Base-by-base conservation (phyloP, 2,329 filamentous ascomycete species). In the Xylariaceae sp. region DNA sequence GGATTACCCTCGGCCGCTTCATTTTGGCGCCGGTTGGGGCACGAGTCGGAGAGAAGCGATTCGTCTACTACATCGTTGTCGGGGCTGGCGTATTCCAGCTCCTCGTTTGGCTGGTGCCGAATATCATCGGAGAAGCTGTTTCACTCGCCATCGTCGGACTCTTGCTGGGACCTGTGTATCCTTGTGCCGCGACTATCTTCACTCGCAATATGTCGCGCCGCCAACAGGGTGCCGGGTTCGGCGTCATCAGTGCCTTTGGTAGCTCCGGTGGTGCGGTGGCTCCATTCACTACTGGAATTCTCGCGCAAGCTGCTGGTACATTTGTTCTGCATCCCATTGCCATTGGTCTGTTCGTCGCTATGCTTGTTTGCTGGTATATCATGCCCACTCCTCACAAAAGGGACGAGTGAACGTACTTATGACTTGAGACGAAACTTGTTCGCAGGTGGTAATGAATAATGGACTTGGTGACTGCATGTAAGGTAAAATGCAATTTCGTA, bases 31-130 rank as follows among this genome's bases (percentile, higher is more conserved):
- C 82, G 11, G 76, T 85, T 0, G 86, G 87, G 5, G 79, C 84
- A 48, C 77, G 75, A 34, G 68, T 92, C 13, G 89, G 89, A 46
- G 88, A 93, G 73, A 87, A 83, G 65, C 66, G 69, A 6, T 88
- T 87, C 56, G 87, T 93, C 1, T 81, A 86, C 59, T 69, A 73
- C 2, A 76, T 90, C 36, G 78, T 83, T 0, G 61, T 75, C 6
- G 86, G 85, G 3, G 81, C 87, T 0, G 74, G 83, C 3, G 72
- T 79, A 0, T 88, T 93, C 57, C 82, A 94, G 70, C 68, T 91
- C n/a, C 74, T 94, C 22, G 85, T 89, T 10, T 94, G 90, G 90
- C 73, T 83, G 31, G 79, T 92, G 22, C 89, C 88, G 1, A 89
- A 90, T 64, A 73, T 92, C n/a, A 73, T 89, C 31, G 84, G 84